Conservation (phyloP, 2,329 filamentous ascomycete genomes). For the Colletotrichum scovillei region DNA sequence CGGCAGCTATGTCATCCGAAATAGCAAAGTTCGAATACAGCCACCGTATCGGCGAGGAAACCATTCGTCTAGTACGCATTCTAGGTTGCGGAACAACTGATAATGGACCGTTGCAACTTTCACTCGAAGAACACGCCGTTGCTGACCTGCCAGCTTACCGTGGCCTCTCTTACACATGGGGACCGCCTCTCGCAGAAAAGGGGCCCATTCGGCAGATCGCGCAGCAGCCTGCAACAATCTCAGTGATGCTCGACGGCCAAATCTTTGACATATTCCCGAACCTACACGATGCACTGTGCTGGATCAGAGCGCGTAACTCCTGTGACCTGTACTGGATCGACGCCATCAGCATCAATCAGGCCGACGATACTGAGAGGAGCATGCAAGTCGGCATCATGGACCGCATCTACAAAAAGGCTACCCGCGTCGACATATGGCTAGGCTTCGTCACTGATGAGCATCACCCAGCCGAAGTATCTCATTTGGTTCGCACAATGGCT, state of each 20-base stretch:
- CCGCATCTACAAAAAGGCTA: constrained; percentile 34
- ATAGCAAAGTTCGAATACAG: constrained; percentile 1
- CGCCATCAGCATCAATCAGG: constrained; percentile 36
- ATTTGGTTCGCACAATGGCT: constrained; percentile 6
- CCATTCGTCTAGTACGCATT: constrained; percentile 16
- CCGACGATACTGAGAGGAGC: constrained; percentile 22
- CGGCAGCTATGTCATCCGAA: neutral
- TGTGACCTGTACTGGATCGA: constrained; percentile 33
- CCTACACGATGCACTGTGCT: constrained; percentile 11
- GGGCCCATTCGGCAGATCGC: neutral
- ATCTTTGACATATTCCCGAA: constrained; percentile 7
- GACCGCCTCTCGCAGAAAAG: neutral
- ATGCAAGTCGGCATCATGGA: constrained; percentile 36
- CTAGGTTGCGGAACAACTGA: neutral
- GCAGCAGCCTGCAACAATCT: neutral
- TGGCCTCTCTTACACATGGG: constrained; percentile 30
- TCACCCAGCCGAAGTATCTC: constrained; percentile 9
- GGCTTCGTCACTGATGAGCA: constrained; percentile 18
- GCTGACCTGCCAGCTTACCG: constrained; percentile 9
- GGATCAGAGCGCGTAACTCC: constrained; percentile 13
- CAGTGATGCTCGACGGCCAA: neutral
- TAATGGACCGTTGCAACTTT: neutral
- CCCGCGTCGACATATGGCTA: constrained; percentile 35
- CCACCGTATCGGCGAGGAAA: constrained; percentile 4
- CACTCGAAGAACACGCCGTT: constrained; percentile 18